These are phyloP conservation scores for Nakaseomyces nivariensis DNA, from an alignment of 1,139 yeast genomes.

Conservation along the genomic window DNA sequence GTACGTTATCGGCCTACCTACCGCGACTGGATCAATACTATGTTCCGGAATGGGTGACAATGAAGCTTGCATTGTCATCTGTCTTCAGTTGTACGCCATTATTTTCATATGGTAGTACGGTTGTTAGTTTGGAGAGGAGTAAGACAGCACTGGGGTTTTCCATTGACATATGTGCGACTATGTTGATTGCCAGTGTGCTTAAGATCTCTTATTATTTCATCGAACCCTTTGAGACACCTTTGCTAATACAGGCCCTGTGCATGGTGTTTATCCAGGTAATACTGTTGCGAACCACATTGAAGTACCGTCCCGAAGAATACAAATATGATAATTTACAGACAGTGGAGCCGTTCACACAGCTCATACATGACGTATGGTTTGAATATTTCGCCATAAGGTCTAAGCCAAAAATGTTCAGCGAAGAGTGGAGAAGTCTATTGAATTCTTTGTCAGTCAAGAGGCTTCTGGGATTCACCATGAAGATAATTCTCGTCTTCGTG, in stretches of 20 bases:
- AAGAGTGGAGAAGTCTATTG: constrained; percentile 20
- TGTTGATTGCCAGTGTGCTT: constrained; percentile 68
- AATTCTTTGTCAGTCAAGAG: constrained; percentile 16
- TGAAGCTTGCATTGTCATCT: constrained; percentile 33
- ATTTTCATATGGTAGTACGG: constrained; percentile 77
- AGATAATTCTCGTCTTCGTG: constrained; percentile 23
- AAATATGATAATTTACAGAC: constrained; percentile 27
- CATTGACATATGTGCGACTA: constrained; percentile 81
- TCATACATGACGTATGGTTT: constrained; percentile 26
- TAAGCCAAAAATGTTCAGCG: constrained; percentile 17
- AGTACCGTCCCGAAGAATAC: constrained; percentile 40
- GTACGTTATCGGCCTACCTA: constrained; percentile 22
- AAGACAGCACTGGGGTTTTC: constrained; percentile 72
- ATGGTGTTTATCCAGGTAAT: constrained; percentile 69
- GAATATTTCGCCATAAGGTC: constrained; percentile 21
- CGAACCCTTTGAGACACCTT: constrained; percentile 67
- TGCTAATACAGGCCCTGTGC: constrained; percentile 64
- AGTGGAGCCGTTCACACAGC: constrained; percentile 21
- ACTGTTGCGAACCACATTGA: constrained; percentile 51
- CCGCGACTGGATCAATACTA: constrained; percentile 34
- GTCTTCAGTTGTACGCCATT: constrained; percentile 66
- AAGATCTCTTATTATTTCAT: constrained; percentile 69
- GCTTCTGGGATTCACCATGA: constrained; percentile 16
- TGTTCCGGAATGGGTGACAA: constrained; percentile 37
- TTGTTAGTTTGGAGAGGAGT: constrained; percentile 52